Conservation (phyloP, 2,329 filamentous ascomycete genomes). For the Dendryphion nanum region DNA sequence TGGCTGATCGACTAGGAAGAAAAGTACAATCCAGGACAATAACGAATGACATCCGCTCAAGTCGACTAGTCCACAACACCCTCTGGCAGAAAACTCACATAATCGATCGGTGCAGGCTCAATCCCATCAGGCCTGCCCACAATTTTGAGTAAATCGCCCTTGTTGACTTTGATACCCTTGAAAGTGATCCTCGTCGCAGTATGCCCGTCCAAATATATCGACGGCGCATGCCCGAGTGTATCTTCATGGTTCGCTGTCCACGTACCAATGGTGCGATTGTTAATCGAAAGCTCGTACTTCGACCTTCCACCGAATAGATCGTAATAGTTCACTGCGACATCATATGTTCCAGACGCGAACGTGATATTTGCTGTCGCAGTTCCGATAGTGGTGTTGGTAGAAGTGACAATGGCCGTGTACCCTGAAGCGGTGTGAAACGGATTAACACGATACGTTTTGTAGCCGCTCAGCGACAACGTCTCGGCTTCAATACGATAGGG, state of each 20-base stretch:
- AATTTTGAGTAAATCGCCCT: conserved; percentile 55
- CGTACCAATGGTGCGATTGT: conserved; percentile 51
- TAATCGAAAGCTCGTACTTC: conserved; percentile 55
- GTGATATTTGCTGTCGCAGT: conserved; percentile 49
- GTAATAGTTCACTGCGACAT: conserved; percentile 66
- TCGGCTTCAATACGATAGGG: conserved; percentile 69
- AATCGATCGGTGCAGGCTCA: conserved; percentile 67
- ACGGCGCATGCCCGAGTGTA: conserved; percentile 58
- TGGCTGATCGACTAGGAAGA: too few species aligned
- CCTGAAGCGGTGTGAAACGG: conserved; percentile 63
- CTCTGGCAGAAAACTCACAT: conserved; percentile 60
- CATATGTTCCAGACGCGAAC: conserved; percentile 56
- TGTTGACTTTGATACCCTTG: conserved; percentile 46
- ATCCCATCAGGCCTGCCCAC: conserved; percentile 58
- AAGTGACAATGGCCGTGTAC: conserved; percentile 55
- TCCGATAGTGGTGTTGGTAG: conserved; percentile 51
- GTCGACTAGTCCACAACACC: conserved; percentile 58
- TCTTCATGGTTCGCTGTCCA: conserved; percentile 64
- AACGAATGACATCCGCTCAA: too few species aligned
- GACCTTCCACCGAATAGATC: conserved; percentile 61
- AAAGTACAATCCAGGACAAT: too few species aligned
- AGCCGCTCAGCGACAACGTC: conserved; percentile 60
- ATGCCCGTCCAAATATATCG: conserved; percentile 62
- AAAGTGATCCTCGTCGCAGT: conserved; percentile 65
- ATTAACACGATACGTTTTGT: conserved; percentile 52